Percentiles rank a stretch among this genome's conserved stretches.
phyloP scores from a whole-genome alignment of 2,329 filamentous ascomycete species.

The Trichophyton schoenleinii region DNA sequence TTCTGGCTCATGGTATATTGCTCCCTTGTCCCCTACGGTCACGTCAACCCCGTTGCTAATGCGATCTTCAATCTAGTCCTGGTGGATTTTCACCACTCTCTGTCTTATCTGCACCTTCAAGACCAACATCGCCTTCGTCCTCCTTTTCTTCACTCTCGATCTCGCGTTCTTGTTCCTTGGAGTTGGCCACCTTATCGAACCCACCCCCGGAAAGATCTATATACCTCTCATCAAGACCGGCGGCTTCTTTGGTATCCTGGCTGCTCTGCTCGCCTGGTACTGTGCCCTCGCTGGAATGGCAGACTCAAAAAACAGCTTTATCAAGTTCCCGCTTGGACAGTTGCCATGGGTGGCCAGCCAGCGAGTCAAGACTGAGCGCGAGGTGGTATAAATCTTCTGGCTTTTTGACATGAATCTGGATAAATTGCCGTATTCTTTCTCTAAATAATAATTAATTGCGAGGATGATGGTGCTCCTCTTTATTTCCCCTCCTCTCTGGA shows the following conservation, averaged over 20 bases:
- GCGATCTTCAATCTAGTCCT: constrained; percentile 36
- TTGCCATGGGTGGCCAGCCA: constrained; percentile 77
- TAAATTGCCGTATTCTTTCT: not conserved
- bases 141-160: constrained; percentile 65
- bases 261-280: constrained; percentile 77
- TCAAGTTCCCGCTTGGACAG: constrained; percentile 81
- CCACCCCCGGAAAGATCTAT: constrained; percentile 30
- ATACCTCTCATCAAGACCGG: constrained; percentile 52
- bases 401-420: not conserved
- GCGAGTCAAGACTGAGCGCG: constrained; percentile 43
- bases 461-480: not conserved
- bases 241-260: constrained; percentile 66
- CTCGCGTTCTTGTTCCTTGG: constrained; percentile 62
- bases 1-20: constrained; percentile 54
- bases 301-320: constrained; percentile 64
- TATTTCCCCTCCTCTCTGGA: not conserved
- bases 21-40: not conserved
- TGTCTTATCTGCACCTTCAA: constrained; percentile 61
- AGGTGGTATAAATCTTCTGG: constrained; percentile 13
- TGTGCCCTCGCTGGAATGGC: constrained; percentile 72
- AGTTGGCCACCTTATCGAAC: constrained; percentile 48
- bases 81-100: constrained; percentile 76
- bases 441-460: constrained; percentile 1
- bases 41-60: not conserved
- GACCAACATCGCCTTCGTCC: constrained; percentile 66